Evolutionary conservation across 148 eudicot species (phyloP).

Genomic region (Rhododendron ovatum): DNA sequence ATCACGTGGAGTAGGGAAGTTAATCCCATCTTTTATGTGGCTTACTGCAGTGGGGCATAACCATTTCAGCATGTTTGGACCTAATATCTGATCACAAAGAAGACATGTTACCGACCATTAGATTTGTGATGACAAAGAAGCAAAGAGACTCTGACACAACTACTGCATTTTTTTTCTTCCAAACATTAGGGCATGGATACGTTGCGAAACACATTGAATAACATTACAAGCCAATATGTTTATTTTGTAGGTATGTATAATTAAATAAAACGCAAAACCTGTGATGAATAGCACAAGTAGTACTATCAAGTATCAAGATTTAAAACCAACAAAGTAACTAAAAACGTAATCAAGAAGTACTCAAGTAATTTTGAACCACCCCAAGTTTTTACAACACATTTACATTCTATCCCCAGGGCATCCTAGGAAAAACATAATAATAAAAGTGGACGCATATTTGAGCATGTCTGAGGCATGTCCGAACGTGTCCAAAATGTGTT

Average conservation of each 20-base stretch:
- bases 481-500: not conserved
- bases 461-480: not conserved
- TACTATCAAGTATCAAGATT: not conserved
- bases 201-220: not conserved
- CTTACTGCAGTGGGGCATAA: constrained; percentile 47
- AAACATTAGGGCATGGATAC: not conserved
- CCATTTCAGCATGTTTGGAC: constrained; percentile 64
- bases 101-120: not conserved
- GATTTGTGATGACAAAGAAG: not conserved
- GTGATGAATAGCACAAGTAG: not conserved
- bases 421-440: not conserved
- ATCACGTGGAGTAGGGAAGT: constrained; percentile 50
- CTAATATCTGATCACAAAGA: constrained; percentile 42
- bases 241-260: not conserved
- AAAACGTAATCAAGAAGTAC: not conserved
- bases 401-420: not conserved
- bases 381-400: not conserved
- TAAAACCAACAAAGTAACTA: not conserved
- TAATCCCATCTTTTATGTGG: constrained; percentile 62
- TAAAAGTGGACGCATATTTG: not conserved
- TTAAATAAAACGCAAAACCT: not conserved
- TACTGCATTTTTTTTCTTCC: not conserved
- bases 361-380: not conserved
- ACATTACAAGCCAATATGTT: not conserved
- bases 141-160: not conserved